Evolutionary conservation across 164 flowering plant species (phyloP), one percentile per base, ranked within the genome.

Genomic region (Kingdonia uniflora): DNA sequence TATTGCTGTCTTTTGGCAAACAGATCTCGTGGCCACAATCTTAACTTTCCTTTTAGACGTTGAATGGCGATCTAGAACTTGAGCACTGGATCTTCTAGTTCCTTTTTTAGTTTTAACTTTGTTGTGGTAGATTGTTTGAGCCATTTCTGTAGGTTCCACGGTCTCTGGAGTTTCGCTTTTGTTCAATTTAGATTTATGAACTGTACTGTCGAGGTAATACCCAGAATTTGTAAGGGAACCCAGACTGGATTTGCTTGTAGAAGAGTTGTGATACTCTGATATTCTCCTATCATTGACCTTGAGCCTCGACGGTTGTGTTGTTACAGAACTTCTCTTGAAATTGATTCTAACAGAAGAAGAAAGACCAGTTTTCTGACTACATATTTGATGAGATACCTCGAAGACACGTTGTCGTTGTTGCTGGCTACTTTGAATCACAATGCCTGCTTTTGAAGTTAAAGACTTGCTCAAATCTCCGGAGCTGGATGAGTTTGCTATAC

Each of bases 211-310:
- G 25, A 22, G 46, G 55, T 69, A 57, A 58, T 23, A 38, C 46
- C 56, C 56, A 48, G 70, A 64, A 50, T 38, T 56, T 38, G 67
- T 54, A 51, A 79, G 70, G n/a, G 86, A 79, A 0, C 74, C 80
- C 39, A 77, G 76, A 60, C 81, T 79, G 17, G 89, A 82, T 54
- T 77, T 79, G 53, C 80, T 33, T 14, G 77, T 66, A 44, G 79
- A 73, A 54, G 84, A 72, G 54, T 70, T 75, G 13, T 44, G 54
- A 5, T 64, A 71, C 26, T 68, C 72, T 41, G 65, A 63, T 19
- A 57, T 55, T 58, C 45, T 59, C 21, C 48, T 60, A 35, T 59
- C 67, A 61, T 55, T 67, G 42, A 69, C 57, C 65, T 74, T 79
- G 44, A 73, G 68, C 54, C 80, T 73, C 20, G 74, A 62, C 37